Evolutionary conservation across 1,139 yeast genomes (phyloP), one percentile per base, ranked within the genome.

Genomic region (Blastobotrys indianensis): DNA sequence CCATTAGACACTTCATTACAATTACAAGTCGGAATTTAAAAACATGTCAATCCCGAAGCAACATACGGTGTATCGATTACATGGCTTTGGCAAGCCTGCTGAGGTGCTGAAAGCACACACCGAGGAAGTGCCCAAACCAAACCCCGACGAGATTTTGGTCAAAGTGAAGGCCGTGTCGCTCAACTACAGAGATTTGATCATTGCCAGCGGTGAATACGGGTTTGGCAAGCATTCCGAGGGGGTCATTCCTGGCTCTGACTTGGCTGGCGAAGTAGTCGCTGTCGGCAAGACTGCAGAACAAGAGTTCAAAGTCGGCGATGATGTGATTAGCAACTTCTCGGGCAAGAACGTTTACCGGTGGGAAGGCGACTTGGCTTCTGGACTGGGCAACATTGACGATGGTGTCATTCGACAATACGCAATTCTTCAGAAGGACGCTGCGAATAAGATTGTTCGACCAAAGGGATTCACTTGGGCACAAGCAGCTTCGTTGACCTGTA

Each of bases 161-260:
- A 39, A 49, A 20, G 40, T 48, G 20, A 50, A 51, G 37, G 52
- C 57, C 4, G 55, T 51, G 7, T 45, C 57, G 9, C 46, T 55
- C 37, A 55, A 55, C 31, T 54, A 46, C 39, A 45, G 58, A 29
- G 58, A 55, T 41, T 8, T 54, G 32, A 48, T 51, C 44, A 50
- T 54, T 32, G 37, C 46, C 23, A 41, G 32, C 20, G 46, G 45
- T 13, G n/a, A 16, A 15, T 54, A 54, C 37, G 52, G 51, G 9
- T 34, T 49, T 33, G 44, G 42, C 4, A 33, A 32, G 9, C 25
- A 20, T 7, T 36, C 34, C 20, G 46, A 51, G 4, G 33, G 39
- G 7, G 53, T 49, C 4, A 45, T 51, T 10, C 55, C 55, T 12
- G 44, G 53, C 37, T 51, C 54, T 3, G 55, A 51, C 32, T 38